Evolutionary conservation across 192 early-diverging fungal species (phyloP).

Genomic region (Dispira simplex): DNA sequence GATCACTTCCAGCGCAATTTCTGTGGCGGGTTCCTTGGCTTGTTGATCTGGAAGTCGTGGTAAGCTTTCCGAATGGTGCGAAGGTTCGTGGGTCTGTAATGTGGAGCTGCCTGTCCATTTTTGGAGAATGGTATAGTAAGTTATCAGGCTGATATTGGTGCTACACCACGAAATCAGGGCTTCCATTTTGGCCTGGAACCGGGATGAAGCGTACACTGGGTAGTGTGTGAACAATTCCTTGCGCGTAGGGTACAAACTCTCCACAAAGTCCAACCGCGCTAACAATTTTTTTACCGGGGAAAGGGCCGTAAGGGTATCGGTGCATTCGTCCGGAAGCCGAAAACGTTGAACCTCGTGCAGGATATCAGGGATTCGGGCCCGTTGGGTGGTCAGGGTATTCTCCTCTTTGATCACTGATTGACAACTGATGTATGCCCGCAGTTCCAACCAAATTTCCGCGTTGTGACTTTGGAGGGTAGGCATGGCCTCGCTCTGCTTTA

Average conservation of each 20-base stretch:
- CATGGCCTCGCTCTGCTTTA: slow-evolving; percentile 27
- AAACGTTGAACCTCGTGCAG: slow-evolving; percentile 52
- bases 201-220: slow-evolving; percentile 45
- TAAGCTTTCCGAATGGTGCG: not conserved
- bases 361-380: slow-evolving; percentile 35
- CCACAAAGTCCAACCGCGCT: slow-evolving; percentile 61
- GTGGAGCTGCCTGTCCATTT: slow-evolving; percentile 60
- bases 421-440: slow-evolving; percentile 46
- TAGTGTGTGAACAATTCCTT: slow-evolving; percentile 40
- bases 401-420: slow-evolving; percentile 47
- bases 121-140: slow-evolving; percentile 57
- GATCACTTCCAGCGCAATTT: not conserved
- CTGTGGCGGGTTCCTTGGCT: not conserved
- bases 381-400: slow-evolving; percentile 42
- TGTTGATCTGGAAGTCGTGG: too few species aligned
- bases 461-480: slow-evolving; percentile 28
- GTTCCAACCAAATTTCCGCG: slow-evolving; percentile 54
- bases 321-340: slow-evolving; percentile 23
- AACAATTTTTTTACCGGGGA: slow-evolving; percentile 50
- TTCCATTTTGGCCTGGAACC: slow-evolving; percentile 52
- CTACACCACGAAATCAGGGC: slow-evolving; percentile 67
- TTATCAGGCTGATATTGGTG: slow-evolving; percentile 46
- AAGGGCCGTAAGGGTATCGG: slow-evolving; percentile 21
- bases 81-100: not conserved
- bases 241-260: slow-evolving; percentile 60